Base-by-base conservation (phyloP, 148 eudicot genomes). In the Persicaria maculosa region DNA sequence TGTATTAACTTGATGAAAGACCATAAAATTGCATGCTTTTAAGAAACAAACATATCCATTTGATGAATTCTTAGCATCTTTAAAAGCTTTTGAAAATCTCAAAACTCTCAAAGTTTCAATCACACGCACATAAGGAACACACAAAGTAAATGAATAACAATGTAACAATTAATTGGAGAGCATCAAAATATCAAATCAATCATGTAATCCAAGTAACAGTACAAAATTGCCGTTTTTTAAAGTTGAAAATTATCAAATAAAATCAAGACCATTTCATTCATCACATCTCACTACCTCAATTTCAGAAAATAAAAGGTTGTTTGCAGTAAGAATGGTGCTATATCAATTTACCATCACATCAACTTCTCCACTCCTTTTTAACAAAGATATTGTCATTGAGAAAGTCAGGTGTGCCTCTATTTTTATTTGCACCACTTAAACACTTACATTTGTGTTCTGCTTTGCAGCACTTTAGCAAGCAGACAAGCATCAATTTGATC, bases 11-110 rank as follows among this genome's bases (percentile, higher is more conserved):
- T 53, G 10, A 7, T 16, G 14, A 40, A 17, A 57, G 40, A 44
- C 14, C 64, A 74, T 58, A 72, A 50, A 17, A 0, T 0, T 59
- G 67, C 70, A 65, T 65, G 68, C 16, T 31, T 61, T 61, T 61
- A 16, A 61, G 4, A 61, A 31, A 25, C 68, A 31, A 31, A 31
- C 40, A 31, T 31, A 31, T 31, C 40, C 40, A 31, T 31, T 31
- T 31, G 40, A 31, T 31, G 9, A 48, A 48, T 0, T 48, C 52
- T 48, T 6, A 48, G 52, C 40, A 48, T 48, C 9, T 8, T 48
- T 48, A 6, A 8, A 7, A 48, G 52, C 52, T 48, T 1, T 65
- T 11, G 40, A 65, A 9, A 65, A 14, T 57, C 46, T 61, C 46
- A 22, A 6, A 65, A 65, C 17, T 65, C 44, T 36, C 45, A 65